Evolutionary conservation across 2,329 filamentous ascomycete genomes (phyloP).

Genomic region (Cladosporium velox): DNA sequence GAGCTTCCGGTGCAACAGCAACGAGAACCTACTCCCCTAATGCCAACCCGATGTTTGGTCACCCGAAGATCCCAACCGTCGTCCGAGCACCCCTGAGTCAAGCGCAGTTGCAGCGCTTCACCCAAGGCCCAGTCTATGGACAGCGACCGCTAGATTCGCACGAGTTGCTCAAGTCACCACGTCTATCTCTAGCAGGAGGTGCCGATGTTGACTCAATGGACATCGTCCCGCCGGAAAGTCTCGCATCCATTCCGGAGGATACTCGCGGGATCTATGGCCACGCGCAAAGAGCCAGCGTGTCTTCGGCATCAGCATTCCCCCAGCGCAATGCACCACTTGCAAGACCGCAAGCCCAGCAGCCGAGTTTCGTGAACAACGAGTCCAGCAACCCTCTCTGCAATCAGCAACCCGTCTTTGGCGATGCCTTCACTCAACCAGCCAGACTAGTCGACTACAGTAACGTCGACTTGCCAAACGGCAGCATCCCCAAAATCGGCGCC

Average conservation of each 20-base stretch:
- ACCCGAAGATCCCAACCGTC: conserved; percentile 32
- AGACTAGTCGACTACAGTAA: conserved; percentile 9
- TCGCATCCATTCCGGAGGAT: conserved; percentile 7
- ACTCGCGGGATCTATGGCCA: conserved; percentile 1
- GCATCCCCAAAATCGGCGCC: background rate
- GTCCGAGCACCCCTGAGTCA: conserved; percentile 37
- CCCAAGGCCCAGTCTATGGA: conserved; percentile 36
- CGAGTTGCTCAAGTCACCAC: conserved; percentile 35
- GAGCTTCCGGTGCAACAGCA: conserved; percentile 23
- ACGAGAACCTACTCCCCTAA: conserved; percentile 37
- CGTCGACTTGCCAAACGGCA: background rate
- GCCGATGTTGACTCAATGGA: conserved; percentile 24
- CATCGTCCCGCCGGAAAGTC: conserved; percentile 16
- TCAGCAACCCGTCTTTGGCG: background rate
- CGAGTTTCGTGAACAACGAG: background rate
- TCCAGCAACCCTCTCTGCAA: background rate
- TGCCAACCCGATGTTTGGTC: conserved; percentile 38
- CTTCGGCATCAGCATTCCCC: background rate
- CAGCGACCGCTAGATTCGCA: conserved; percentile 38
- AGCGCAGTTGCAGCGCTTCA: conserved; percentile 38
- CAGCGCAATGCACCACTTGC: conserved; percentile 5
- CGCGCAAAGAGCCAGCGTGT: conserved; percentile 4
- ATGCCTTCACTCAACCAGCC: background rate
- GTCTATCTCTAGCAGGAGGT: conserved; percentile 25
- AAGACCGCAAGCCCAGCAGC: conserved; percentile 4